phyloP scores from a whole-genome alignment of 495 filamentous ascomycete genomes.

The Peziza echinospora region DNA sequence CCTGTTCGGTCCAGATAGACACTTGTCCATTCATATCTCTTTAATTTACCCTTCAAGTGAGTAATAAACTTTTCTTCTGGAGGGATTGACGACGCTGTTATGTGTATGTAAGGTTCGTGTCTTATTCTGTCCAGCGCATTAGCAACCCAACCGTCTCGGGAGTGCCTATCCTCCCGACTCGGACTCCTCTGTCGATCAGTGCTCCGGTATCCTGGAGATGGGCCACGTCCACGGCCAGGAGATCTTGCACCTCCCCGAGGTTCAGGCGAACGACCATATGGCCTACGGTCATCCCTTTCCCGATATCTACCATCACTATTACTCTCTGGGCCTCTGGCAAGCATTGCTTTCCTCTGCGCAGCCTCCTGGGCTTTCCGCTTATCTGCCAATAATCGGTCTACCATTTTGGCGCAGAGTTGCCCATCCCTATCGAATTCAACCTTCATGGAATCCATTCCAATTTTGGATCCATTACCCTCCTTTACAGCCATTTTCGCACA shows the following conservation, averaged over 20 bases:
- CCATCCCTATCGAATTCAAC: constrained; percentile 83
- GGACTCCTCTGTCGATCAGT: constrained; percentile 8
- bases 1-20: constrained; percentile 65
- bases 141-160: neutral
- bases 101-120: constrained; percentile 66
- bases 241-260: constrained; percentile 5
- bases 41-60: constrained; percentile 71
- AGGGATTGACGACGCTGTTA: constrained; percentile 65
- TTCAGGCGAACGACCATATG: neutral
- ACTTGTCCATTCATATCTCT: constrained; percentile 50
- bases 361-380: constrained; percentile 31
- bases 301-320: neutral
- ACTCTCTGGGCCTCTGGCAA: constrained; percentile 19
- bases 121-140: constrained; percentile 9
- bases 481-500: constrained; percentile 59
- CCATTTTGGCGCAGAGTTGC: constrained; percentile 47
- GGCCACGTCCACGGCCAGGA: constrained; percentile 10
- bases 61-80: constrained; percentile 62
- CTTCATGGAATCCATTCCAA: constrained; percentile 49
- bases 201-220: constrained; percentile 14
- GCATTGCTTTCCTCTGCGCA: constrained; percentile 17
- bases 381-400: constrained; percentile 46
- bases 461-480: constrained; percentile 42
- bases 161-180: constrained; percentile 9
- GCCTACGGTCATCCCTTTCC: constrained; percentile 1